phyloP scores from a whole-genome alignment of 257 asterid genomes.

The Solanum megistacrolobum region DNA sequence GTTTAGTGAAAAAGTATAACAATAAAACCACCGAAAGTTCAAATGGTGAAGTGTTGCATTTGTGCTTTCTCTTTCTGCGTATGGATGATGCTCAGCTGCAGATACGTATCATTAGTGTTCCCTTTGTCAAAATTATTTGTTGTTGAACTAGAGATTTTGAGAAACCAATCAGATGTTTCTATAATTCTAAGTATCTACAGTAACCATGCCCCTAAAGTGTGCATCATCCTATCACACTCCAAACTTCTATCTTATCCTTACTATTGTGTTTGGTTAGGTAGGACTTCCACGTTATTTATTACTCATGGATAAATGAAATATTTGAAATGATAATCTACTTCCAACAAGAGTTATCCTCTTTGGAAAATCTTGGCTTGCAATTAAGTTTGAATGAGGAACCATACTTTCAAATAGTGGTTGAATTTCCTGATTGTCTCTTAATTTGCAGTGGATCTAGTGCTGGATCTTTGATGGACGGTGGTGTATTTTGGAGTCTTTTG shows the following conservation, averaged over 20 bases:
- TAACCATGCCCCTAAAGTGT: neutral
- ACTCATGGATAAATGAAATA: neutral
- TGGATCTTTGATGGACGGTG: constrained; percentile 83
- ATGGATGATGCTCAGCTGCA: neutral
- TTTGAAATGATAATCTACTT: neutral
- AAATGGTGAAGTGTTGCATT: neutral
- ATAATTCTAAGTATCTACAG: neutral
- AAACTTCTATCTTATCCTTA: neutral
- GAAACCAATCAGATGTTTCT: neutral
- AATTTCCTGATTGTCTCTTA: neutral
- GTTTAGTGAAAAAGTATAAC: neutral
- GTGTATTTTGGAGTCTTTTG: constrained; percentile 86
- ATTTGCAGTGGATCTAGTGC: constrained; percentile 86
- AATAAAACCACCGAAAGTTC: neutral
- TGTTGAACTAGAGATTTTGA: neutral
- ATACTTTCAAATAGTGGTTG: neutral
- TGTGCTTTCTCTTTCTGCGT: neutral
- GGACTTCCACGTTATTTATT: neutral
- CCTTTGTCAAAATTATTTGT: neutral
- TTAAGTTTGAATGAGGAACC: neutral
- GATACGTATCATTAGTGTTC: neutral
- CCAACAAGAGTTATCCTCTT: neutral
- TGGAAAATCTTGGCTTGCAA: neutral
- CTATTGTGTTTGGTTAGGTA: neutral
- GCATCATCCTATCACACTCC: neutral